These are phyloP conservation scores for Wickerhamomyces bovis DNA, from an alignment of 805 yeast genomes.

Conservation along the genomic window DNA sequence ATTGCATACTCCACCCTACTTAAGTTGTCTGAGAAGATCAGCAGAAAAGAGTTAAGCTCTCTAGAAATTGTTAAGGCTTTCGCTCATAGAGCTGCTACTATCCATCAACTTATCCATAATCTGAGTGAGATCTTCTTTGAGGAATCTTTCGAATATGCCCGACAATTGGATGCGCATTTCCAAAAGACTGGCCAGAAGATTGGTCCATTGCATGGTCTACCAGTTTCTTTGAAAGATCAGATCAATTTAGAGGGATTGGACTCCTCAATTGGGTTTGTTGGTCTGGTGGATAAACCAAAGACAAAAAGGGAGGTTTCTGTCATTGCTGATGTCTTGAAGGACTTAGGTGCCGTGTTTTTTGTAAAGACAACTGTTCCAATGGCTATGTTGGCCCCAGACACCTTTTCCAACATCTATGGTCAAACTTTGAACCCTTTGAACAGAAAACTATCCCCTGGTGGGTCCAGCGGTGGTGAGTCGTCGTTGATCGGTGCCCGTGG, in stretches of 20 bases:
- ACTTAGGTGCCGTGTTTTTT: constrained; percentile 45
- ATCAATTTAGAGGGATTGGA: constrained; percentile 43
- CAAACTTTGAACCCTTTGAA: constrained; percentile 53
- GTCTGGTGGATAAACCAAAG: constrained; percentile 16
- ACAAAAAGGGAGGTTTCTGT: constrained; percentile 34
- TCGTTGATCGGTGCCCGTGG: constrained; percentile 52
- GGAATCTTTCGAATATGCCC: constrained; percentile 50
- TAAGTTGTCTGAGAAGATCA: constrained; percentile 6
- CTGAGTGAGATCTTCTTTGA: constrained; percentile 56
- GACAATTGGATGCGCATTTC: constrained; percentile 48
- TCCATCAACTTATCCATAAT: constrained; percentile 56
- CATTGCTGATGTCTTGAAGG: constrained; percentile 32
- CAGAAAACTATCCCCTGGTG: constrained; percentile 56
- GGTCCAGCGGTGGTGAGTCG: constrained; percentile 70
- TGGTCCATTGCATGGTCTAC: constrained; percentile 68
- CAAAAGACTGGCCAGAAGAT: constrained; percentile 40
- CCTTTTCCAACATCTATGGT: constrained; percentile 53
- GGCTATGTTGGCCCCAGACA: constrained; percentile 60
- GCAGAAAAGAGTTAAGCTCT: constrained; percentile 27
- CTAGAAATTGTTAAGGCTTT: constrained; percentile 10
- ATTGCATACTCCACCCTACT: constrained; percentile 13
- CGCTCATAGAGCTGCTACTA: constrained; percentile 43
- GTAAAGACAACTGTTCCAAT: constrained; percentile 65
- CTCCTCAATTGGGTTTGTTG: constrained; percentile 56
- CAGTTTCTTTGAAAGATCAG: constrained; percentile 63